These are phyloP conservation scores for Porodaedalea pini DNA, from an alignment of 1,284 basidiomycete species.

Conservation along the genomic window DNA sequence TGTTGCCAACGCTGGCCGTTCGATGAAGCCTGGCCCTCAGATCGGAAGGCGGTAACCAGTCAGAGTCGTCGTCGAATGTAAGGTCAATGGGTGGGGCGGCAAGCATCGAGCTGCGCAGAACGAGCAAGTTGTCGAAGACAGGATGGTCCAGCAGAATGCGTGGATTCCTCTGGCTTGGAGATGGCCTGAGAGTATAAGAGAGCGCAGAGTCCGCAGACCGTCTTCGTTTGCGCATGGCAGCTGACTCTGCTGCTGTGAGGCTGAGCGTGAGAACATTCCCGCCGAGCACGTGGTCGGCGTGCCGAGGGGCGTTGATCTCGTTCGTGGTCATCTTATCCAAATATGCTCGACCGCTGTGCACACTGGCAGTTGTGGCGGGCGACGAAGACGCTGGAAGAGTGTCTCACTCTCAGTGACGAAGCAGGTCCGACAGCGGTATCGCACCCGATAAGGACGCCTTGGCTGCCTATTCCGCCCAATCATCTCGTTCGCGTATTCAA, in stretches of 20 bases:
- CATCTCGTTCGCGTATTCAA: background rate
- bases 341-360: background rate
- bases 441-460: background rate
- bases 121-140: background rate
- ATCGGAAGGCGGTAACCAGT: conserved; percentile 42
- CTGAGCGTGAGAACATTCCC: background rate
- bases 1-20: conserved; percentile 62
- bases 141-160: conserved; percentile 7
- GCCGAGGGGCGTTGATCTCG: background rate
- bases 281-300: background rate
- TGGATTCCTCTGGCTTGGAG: conserved; percentile 13
- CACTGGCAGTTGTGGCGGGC: background rate
- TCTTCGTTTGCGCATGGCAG: conserved; percentile 6
- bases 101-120: conserved; percentile 41
- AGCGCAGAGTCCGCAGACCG: background rate
- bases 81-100: conserved; percentile 56
- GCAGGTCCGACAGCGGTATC: background rate
- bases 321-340: background rate
- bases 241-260: background rate
- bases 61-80: conserved; percentile 63
- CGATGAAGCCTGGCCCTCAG: conserved; percentile 47
- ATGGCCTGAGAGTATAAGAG: background rate
- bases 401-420: background rate
- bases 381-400: background rate
- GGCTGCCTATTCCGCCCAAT: background rate